These are phyloP conservation scores for Chaetomium strumarium DNA, from an alignment of 2,329 filamentous ascomycete species.

Conservation along the genomic window DNA sequence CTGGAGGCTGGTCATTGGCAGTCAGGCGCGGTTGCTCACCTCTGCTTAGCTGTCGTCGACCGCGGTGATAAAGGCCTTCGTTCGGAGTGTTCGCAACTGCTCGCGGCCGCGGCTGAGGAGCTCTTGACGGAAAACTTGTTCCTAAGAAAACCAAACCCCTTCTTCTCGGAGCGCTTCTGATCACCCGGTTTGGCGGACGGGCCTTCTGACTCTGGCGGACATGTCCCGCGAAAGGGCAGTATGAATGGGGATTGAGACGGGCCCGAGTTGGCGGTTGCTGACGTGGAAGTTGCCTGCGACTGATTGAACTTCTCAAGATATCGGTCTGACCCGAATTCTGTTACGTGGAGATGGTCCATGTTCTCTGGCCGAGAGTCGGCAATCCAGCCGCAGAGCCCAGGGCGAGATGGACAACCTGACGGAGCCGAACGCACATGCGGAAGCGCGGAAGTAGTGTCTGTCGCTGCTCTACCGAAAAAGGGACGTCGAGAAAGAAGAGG, in stretches of 20 bases:
- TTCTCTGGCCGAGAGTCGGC: constrained; percentile 14
- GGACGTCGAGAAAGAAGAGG: constrained; percentile 10
- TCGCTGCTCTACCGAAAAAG: constrained; percentile 20
- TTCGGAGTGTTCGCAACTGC: constrained; percentile 23
- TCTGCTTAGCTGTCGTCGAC: constrained; percentile 21
- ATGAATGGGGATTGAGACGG: constrained; percentile 25
- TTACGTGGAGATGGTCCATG: constrained; percentile 59
- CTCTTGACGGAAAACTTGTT: constrained; percentile 29
- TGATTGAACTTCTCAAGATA: constrained; percentile 58
- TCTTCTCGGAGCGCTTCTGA: constrained; percentile 26
- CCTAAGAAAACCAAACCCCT: constrained; percentile 37
- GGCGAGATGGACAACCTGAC: constrained; percentile 14
- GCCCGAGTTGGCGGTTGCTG: neutral
- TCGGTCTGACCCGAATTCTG: constrained; percentile 60
- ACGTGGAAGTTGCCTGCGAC: constrained; percentile 39
- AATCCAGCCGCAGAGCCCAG: constrained; percentile 19
- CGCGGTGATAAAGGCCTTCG: constrained; percentile 19
- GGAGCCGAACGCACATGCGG: constrained; percentile 13
- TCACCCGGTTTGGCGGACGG: constrained; percentile 20
- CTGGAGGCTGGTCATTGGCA: neutral
- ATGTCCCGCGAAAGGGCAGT: constrained; percentile 26
- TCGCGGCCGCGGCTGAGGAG: neutral
- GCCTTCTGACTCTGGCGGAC: constrained; percentile 17
- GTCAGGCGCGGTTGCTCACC: constrained; percentile 28
- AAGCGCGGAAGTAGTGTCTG: neutral